A percentile compares a stretch with the other conserved stretches of the same genome.
Conservation (phyloP, 257 asterid genomes). For the Solanum pinnatisectum region DNA sequence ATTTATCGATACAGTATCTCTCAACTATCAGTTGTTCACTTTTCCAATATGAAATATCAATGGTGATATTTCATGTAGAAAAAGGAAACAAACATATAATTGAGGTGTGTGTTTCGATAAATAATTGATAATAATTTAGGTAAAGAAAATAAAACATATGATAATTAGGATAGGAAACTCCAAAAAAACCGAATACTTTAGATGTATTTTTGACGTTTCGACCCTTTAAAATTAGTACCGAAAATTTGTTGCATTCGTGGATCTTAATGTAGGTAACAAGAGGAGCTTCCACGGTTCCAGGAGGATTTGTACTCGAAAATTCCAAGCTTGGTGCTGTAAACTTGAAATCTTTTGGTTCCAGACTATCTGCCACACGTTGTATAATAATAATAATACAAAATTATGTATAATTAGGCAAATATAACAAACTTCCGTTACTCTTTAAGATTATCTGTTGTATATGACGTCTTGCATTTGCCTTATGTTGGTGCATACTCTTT, state of each 20-base stretch:
- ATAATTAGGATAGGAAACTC: neutral
- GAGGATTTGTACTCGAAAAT: neutral
- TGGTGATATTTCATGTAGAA: no score
- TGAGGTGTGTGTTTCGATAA: neutral
- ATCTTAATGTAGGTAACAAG: conserved; percentile 8
- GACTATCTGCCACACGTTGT: neutral
- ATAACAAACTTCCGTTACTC: no score
- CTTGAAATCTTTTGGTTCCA: conserved; percentile 5
- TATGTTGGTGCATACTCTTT: neutral
- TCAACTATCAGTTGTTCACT: neutral
- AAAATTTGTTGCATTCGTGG: conserved; percentile 7
- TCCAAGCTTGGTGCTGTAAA: conserved; percentile 4
- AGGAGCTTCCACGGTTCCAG: neutral
- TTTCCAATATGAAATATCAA: neutral
- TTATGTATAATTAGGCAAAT: neutral
- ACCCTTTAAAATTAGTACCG: neutral
- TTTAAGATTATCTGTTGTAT: no score
- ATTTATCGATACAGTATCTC: no score
- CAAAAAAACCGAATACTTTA: no score
- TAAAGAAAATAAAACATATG: neutral
- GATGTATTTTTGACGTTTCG: neutral
- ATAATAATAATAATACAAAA: neutral
- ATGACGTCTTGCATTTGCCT: no score
- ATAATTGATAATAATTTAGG: no score
- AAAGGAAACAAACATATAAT: neutral